These are phyloP conservation scores for Hypomontagnella monticulosa DNA, from an alignment of 495 filamentous ascomycete genomes.

Conservation along the genomic window DNA sequence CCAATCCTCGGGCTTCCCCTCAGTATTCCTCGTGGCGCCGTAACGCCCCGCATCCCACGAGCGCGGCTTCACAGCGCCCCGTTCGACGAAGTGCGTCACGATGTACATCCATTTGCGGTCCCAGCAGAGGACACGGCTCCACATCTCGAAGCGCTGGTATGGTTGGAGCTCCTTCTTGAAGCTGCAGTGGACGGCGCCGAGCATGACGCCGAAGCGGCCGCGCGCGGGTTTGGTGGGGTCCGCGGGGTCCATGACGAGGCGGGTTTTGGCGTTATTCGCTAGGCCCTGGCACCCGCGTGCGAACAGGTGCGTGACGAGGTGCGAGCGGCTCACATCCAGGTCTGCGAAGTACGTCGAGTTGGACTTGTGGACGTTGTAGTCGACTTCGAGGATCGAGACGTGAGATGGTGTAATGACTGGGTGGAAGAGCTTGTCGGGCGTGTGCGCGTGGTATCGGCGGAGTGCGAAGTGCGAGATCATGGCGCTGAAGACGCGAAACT, in stretches of 20 bases:
- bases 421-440: constrained; percentile 68
- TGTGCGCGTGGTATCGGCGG: constrained; percentile 47
- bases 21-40: constrained; percentile 46
- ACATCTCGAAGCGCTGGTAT: constrained; percentile 76
- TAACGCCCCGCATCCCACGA: constrained; percentile 45
- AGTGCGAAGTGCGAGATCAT: constrained; percentile 66
- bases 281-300: constrained; percentile 55
- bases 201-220: constrained; percentile 65
- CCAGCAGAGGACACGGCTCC: constrained; percentile 75
- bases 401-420: constrained; percentile 68
- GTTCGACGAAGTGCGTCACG: constrained; percentile 63
- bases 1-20: constrained; percentile 43
- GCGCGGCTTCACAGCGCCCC: constrained; percentile 58
- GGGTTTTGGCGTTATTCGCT: constrained; percentile 52
- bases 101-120: constrained; percentile 67
- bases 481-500: constrained; percentile 72
- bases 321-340: constrained; percentile 75
- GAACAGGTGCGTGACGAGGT: constrained; percentile 65
- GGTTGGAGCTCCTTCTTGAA: constrained; percentile 78
- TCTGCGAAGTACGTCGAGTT: constrained; percentile 88
- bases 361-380: constrained; percentile 87
- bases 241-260: constrained; percentile 54
- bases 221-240: constrained; percentile 45
- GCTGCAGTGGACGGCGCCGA: constrained; percentile 72
- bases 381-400: constrained; percentile 72